Evolutionary conservation across 495 filamentous ascomycete genomes (phyloP), one percentile per base, ranked within the genome.

Genomic region (Talaromyces nanjingensis): DNA sequence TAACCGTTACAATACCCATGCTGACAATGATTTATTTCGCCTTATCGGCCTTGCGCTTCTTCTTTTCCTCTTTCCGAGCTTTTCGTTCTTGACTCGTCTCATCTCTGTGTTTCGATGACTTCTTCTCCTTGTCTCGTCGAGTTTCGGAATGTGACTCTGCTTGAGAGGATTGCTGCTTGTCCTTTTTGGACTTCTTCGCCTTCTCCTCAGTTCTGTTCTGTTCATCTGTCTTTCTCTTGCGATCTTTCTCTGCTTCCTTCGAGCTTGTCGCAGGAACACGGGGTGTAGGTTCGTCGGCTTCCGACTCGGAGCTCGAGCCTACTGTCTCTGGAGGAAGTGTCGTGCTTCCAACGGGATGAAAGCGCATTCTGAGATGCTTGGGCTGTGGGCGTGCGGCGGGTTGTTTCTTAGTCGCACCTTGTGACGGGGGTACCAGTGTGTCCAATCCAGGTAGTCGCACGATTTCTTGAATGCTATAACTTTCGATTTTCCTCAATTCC

Each of bases 351-450:
- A 82, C 77, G 9, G 84, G 86, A 22, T 74, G 72, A 67, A 80
- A 87, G 24, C 84, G 81, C 85, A 88, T 88, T 60, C 79, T 82
- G 62, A 88, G 61, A 45, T 84, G 79, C 65, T 82, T 83, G 20
- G 83, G 83, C 63, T 88, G 86, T 34, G 75, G 78, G 22, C 75
- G 72, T 22, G 47, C 60, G n/a, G 70, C 77, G 20, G 71, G 78
- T 59, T 62, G 69, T 62, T 55, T 69, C 66, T 68, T 65, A 12
- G 60, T 47, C 60, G 78, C 78, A 54, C 79, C 72, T n/a, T 73
- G 72, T 22, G 74, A 74, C 20, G 78, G 68, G 6, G 75, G 73
- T 59, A 69, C 73, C 34, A 78, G 66, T 3, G 70, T 74, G 3
- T 65, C 68, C 37, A 63, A 67, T 52, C 71, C 71, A 62, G 79